Evolutionary conservation across 192 early-diverging fungal genomes (phyloP).

Genomic region (Neocallimastix lanati): DNA sequence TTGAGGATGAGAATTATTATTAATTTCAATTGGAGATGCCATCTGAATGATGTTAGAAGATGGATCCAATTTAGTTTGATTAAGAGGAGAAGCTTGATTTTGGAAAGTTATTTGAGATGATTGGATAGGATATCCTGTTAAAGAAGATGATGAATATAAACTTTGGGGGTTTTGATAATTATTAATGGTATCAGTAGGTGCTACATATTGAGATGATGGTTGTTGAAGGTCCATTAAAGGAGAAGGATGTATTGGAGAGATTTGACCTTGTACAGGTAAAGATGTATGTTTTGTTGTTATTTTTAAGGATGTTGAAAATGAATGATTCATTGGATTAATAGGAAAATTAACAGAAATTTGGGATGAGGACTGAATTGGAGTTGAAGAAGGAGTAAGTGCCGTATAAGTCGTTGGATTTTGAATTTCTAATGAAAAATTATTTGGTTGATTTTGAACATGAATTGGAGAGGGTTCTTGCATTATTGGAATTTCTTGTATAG

Average conservation of each 20-base stretch:
- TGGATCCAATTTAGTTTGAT: too few species aligned
- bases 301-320: background rate
- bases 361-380: too few species aligned
- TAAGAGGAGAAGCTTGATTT: background rate
- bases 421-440: too few species aligned
- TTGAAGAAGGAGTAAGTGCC: too few species aligned
- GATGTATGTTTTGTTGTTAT: background rate
- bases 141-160: background rate
- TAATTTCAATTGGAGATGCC: background rate
- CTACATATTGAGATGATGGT: background rate
- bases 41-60: too few species aligned
- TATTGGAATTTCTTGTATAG: background rate
- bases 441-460: background rate
- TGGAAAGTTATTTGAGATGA: background rate
- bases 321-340: too few species aligned
- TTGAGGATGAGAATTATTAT: background rate
- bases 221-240: background rate
- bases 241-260: background rate
- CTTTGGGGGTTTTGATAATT: background rate
- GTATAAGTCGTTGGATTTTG: too few species aligned
- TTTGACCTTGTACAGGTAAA: background rate
- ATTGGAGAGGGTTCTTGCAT: background rate
- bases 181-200: background rate
- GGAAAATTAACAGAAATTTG: too few species aligned
- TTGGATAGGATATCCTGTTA: background rate